Percentiles rank a stretch among this genome's conserved stretches.
Evolutionary conservation across 345 rosid species (phyloP).

Genomic region (Eucalyptus albens): DNA sequence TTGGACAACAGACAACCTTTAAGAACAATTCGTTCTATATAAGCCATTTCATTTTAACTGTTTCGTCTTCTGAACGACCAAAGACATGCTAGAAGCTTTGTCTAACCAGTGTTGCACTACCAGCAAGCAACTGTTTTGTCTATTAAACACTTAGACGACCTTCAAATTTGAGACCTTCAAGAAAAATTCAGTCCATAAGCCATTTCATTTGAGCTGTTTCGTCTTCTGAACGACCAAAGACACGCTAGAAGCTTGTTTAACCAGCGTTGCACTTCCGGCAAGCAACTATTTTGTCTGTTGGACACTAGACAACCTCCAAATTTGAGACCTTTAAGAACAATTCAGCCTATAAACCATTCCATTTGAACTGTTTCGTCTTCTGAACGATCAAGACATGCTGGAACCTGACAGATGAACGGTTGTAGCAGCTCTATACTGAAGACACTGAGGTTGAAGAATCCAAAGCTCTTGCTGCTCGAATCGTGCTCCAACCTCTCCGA

Average conservation of each 20-base stretch:
- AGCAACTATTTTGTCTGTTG: background rate
- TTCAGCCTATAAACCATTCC: background rate
- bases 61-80: background rate
- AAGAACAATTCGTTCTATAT: background rate
- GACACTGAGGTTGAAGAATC: slow-evolving; percentile 36
- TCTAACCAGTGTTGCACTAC: background rate
- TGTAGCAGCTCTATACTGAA: slow-evolving; percentile 10
- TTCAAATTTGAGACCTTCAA: background rate
- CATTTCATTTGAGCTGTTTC: background rate
- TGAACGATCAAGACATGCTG: background rate
- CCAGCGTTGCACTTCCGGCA: background rate
- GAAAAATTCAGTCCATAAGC: background rate
- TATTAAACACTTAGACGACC: background rate
- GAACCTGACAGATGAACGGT: background rate
- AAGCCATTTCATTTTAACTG: background rate
- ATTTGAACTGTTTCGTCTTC: background rate
- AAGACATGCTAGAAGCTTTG: background rate
- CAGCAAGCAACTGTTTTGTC: background rate
- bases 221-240: background rate
- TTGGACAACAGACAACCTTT: background rate
- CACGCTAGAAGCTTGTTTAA: background rate
- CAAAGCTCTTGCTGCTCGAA: slow-evolving; percentile 44
- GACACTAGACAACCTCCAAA: background rate
- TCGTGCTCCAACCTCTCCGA: slow-evolving; percentile 32
- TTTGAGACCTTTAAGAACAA: background rate